A percentile compares a stretch with the other conserved stretches of the same genome.
These are phyloP conservation scores for Rhynchospora pubera DNA, from an alignment of 176 grass and related monocot species.

Conservation along the genomic window DNA sequence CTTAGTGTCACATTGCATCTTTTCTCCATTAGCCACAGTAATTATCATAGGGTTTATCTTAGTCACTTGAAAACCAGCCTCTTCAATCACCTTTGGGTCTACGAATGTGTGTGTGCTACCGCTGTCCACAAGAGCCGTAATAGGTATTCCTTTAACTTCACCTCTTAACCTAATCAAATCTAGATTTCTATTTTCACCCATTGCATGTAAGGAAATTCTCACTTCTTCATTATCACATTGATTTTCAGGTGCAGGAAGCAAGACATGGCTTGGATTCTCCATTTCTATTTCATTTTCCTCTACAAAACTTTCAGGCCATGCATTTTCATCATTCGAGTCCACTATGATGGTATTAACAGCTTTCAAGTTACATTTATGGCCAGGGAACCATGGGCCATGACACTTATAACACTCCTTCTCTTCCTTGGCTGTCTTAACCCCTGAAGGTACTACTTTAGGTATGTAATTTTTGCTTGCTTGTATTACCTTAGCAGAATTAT, in stretches of 20 bases:
- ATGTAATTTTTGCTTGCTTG: background rate
- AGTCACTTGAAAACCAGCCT: too few relatives aligned
- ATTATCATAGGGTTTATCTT: background rate
- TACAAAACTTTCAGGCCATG: too few relatives aligned
- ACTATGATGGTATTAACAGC: too few relatives aligned
- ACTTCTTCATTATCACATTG: background rate
- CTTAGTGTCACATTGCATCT: too few relatives aligned
- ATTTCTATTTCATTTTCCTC: too few relatives aligned
- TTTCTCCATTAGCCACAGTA: too few relatives aligned
- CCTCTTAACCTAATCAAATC: background rate
- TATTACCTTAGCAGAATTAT: too few relatives aligned
- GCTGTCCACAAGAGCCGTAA: background rate
- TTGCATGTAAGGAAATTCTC: background rate
- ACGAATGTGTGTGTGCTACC: background rate
- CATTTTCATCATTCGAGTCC: background rate
- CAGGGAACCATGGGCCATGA: background rate
- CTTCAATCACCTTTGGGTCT: background rate
- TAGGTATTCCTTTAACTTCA: background rate
- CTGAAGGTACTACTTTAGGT: too few relatives aligned
- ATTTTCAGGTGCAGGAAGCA: background rate
- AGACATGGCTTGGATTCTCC: background rate
- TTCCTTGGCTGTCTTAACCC: too few relatives aligned
- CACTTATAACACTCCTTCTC: too few relatives aligned
- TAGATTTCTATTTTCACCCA: background rate
- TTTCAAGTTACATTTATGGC: background rate